Conservation (phyloP, 2,329 filamentous ascomycete species). For the Cercospora sojina region DNA sequence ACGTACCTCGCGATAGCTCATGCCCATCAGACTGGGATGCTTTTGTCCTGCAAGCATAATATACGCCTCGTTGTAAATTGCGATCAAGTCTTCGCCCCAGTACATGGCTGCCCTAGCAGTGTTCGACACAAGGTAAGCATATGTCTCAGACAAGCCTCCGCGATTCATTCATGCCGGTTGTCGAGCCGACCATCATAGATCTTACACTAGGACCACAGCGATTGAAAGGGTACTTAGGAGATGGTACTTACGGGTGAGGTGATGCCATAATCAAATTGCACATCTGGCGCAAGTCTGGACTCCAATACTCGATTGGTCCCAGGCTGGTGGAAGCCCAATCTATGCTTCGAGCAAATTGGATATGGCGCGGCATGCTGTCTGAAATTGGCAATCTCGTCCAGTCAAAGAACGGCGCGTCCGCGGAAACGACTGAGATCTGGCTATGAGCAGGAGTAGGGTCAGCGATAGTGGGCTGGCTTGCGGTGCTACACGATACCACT, state of each 20-base stretch:
- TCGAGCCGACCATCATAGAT: neutral
- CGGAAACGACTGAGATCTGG: conserved; percentile 29
- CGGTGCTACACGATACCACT: conserved; percentile 14
- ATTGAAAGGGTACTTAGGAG: neutral
- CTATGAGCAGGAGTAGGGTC: conserved; percentile 26
- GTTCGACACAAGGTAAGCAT: neutral
- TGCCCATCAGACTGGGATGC: conserved; percentile 73
- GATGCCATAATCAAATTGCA: conserved; percentile 79
- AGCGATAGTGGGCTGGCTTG: conserved; percentile 19
- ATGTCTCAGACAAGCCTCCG: neutral
- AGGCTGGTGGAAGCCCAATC: conserved; percentile 73
- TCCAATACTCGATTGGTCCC: conserved; percentile 71
- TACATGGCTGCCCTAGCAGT: conserved; percentile 33
- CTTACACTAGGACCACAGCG: neutral
- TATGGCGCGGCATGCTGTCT: conserved; percentile 65
- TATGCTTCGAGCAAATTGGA: conserved; percentile 67
- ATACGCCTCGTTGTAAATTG: conserved; percentile 73
- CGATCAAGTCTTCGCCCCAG: conserved; percentile 54
- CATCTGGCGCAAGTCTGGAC: conserved; percentile 70
- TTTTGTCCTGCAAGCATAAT: conserved; percentile 71
- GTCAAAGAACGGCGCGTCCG: conserved; percentile 63
- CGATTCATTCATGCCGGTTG: neutral
- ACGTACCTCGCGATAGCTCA: conserved; percentile 54
- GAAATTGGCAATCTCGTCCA: conserved; percentile 72
- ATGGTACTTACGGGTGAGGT: conserved; percentile 52